Conservation (phyloP, 129 eudicot species). For the Erigeron canadensis region DNA sequence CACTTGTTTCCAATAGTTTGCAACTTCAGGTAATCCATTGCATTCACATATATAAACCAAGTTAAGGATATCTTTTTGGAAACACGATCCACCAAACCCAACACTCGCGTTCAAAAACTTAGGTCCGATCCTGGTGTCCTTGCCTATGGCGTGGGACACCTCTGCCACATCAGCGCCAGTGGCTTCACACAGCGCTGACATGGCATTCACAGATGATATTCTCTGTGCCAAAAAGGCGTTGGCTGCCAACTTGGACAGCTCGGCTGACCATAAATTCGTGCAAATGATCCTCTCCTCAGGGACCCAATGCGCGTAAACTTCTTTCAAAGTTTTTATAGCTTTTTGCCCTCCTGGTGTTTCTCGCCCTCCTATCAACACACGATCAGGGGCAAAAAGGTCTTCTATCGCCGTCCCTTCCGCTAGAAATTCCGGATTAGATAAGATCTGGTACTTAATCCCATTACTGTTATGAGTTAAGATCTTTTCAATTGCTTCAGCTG, state of each 20-base stretch:
- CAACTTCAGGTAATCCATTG: slow-evolving; percentile 66
- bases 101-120: slow-evolving; percentile 76
- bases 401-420: slow-evolving; percentile 78
- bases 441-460: slow-evolving; percentile 68
- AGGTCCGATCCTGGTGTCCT: slow-evolving; percentile 67
- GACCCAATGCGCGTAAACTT: slow-evolving; percentile 73
- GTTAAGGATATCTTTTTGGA: slow-evolving; percentile 78
- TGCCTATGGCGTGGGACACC: slow-evolving; percentile 72
- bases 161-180: slow-evolving; percentile 72
- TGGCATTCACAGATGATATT: slow-evolving; percentile 75
- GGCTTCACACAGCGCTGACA: slow-evolving; percentile 79
- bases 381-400: slow-evolving; percentile 69
- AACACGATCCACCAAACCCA: slow-evolving; percentile 81
- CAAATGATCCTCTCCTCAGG: slow-evolving; percentile 68
- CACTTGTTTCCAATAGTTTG: slow-evolving; percentile 75
- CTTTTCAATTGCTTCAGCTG: slow-evolving; percentile 78
- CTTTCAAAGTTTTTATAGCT: slow-evolving; percentile 56
- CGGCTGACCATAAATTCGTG: slow-evolving; percentile 81
- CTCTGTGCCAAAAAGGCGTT: slow-evolving; percentile 78
- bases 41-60: slow-evolving; percentile 80
- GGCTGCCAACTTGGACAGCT: slow-evolving; percentile 80
- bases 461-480: slow-evolving; percentile 71
- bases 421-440: slow-evolving; percentile 69
- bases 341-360: slow-evolving; percentile 67
- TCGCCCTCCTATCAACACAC: slow-evolving; percentile 73